A percentile compares a stretch with the other conserved stretches of the same genome.
These are phyloP conservation scores for Cryphonectria japonica DNA, from an alignment of 2,329 filamentous ascomycete species.

Conservation along the genomic window DNA sequence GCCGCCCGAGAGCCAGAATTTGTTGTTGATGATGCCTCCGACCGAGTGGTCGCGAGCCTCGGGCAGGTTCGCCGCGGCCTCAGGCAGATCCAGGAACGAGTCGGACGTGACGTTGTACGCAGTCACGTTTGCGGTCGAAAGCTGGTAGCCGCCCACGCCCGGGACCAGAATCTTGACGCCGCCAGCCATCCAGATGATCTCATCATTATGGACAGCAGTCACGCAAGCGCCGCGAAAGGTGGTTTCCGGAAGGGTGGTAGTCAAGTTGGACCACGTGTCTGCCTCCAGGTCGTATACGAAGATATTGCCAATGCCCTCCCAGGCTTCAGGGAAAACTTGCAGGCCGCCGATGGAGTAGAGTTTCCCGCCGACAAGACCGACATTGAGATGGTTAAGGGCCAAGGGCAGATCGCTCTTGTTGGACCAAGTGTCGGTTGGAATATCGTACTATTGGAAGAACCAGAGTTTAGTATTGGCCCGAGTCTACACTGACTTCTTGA, in stretches of 20 bases:
- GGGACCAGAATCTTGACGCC: slow-evolving; percentile 38
- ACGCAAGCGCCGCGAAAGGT: slow-evolving; percentile 39
- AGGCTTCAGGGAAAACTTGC: slow-evolving; percentile 32
- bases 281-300: slow-evolving; percentile 38
- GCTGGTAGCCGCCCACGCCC: slow-evolving; percentile 30
- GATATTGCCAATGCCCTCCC: slow-evolving; percentile 35
- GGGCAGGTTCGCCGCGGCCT: slow-evolving; percentile 36
- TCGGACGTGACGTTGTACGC: slow-evolving; percentile 37
- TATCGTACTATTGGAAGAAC: slow-evolving; percentile 33
- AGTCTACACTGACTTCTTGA: neutral
- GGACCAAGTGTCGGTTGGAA: slow-evolving; percentile 37
- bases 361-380: slow-evolving; percentile 40
- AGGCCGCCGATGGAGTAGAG: slow-evolving; percentile 47
- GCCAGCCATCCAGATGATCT: slow-evolving; percentile 43
- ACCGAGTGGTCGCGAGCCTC: slow-evolving; percentile 42
- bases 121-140: slow-evolving; percentile 37
- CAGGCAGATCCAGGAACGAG: slow-evolving; percentile 37
- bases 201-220: slow-evolving; percentile 36
- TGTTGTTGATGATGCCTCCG: slow-evolving; percentile 36
- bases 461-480: neutral
- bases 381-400: slow-evolving; percentile 43
- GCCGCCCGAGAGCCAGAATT: slow-evolving; percentile 44
- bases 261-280: slow-evolving; percentile 37
- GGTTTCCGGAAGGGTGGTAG: slow-evolving; percentile 34
- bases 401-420: slow-evolving; percentile 36